A percentile compares a stretch with the other conserved stretches of the same genome.
These are phyloP conservation scores for Xanthoparmelia taractica DNA, from an alignment of 495 filamentous ascomycete genomes.

Conservation along the genomic window DNA sequence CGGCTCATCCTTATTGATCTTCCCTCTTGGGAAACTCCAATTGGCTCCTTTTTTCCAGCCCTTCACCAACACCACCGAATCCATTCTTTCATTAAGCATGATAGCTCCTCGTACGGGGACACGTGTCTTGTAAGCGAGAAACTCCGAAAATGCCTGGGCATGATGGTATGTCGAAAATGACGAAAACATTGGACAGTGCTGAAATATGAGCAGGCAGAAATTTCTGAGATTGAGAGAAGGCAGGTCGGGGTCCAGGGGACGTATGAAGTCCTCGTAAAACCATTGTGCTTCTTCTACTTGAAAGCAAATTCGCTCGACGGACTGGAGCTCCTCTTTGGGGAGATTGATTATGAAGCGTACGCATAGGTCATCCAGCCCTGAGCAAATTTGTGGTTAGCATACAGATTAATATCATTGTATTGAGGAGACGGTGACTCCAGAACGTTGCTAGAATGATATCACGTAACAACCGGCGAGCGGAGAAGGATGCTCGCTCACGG, in stretches of 20 bases:
- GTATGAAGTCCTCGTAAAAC: constrained; percentile 99
- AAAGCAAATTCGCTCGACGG: constrained; percentile 90
- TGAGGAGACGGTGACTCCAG: not conserved
- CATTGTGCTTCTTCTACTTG: constrained; percentile 99
- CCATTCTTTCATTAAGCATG: constrained; percentile 83
- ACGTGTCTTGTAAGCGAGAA: constrained; percentile 85
- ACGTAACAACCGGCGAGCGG: no score
- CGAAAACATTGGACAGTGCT: constrained; percentile 82
- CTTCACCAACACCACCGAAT: constrained; percentile 83
- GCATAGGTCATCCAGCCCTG: constrained; percentile 92
- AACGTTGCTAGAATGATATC: not conserved
- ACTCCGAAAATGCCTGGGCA: constrained; percentile 75
- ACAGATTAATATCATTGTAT: constrained; percentile 3
- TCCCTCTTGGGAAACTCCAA: constrained; percentile 94
- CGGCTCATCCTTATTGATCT: constrained; percentile 93
- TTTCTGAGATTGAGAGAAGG: constrained; percentile 74
- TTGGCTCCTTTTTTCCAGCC: constrained; percentile 95
- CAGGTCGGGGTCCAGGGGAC: constrained; percentile 73
- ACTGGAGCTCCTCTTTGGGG: constrained; percentile 79
- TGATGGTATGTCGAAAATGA: constrained; percentile 69
- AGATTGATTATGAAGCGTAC: constrained; percentile 95
- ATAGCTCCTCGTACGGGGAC: constrained; percentile 93
- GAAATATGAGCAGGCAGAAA: constrained; percentile 83
- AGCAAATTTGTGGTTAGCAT: constrained; percentile 27
- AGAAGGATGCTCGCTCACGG: not conserved